A percentile compares a stretch with the other conserved stretches of the same genome.
These are phyloP conservation scores for Leptodontidium sp. DNA, from an alignment of 2,329 filamentous ascomycete species.

Conservation along the genomic window DNA sequence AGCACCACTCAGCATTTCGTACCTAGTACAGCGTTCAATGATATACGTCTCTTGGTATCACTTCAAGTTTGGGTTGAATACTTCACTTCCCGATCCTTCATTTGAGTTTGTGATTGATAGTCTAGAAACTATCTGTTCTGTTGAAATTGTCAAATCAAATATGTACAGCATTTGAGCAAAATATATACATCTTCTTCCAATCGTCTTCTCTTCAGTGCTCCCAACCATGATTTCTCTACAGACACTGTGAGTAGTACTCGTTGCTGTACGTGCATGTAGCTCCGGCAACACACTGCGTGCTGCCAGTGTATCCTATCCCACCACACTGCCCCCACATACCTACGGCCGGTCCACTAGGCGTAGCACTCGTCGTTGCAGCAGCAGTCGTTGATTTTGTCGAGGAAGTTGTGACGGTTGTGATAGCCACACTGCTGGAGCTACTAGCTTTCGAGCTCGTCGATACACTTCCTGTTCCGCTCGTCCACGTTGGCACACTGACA, in stretches of 20 bases:
- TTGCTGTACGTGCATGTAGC: slow-evolving; percentile 21
- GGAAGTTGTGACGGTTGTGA: background rate
- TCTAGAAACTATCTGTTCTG: background rate
- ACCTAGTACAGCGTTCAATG: too few relatives aligned
- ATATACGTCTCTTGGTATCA: too few relatives aligned
- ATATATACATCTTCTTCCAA: background rate
- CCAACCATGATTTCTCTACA: slow-evolving; percentile 1
- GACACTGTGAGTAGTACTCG: slow-evolving; percentile 32
- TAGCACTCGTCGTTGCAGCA: background rate
- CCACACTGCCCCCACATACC: slow-evolving; percentile 31
- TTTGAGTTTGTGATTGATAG: background rate
- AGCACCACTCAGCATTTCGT: too few relatives aligned
- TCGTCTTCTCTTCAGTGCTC: background rate
- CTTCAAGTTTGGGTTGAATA: too few relatives aligned
- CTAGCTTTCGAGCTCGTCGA: slow-evolving; percentile 16
- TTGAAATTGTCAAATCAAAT: background rate
- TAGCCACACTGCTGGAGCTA: background rate
- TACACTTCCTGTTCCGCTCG: slow-evolving; percentile 12
- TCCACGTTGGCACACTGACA: slow-evolving; percentile 23
- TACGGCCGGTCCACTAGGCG: background rate
- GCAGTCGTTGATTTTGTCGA: slow-evolving; percentile 1
- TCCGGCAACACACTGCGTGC: slow-evolving; percentile 23
- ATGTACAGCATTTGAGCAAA: background rate
- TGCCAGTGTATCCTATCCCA: slow-evolving; percentile 26
- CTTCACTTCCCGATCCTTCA: background rate